Evolutionary conservation across 352 stramenopile species (phyloP).

Genomic region (Globisporangium middletonii): DNA sequence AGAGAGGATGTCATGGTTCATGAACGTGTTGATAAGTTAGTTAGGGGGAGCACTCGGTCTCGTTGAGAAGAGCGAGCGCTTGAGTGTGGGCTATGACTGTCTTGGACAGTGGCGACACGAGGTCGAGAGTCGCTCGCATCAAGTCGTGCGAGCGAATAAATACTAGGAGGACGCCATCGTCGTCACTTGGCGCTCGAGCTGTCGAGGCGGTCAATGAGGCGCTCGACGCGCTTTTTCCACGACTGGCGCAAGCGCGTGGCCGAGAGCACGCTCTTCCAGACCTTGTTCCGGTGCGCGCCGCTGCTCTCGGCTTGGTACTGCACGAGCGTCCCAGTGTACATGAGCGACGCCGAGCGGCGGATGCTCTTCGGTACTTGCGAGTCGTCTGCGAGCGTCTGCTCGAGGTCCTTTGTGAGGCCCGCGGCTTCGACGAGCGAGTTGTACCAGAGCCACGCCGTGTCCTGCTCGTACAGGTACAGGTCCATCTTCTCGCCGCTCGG

Average conservation of each 20-base stretch:
- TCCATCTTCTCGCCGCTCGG: constrained; percentile 66
- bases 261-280: constrained; percentile 40
- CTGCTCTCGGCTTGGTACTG: constrained; percentile 51
- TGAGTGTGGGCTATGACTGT: background rate
- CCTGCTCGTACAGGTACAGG: constrained; percentile 62
- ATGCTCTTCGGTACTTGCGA: constrained; percentile 12
- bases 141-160: constrained; percentile 3
- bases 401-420: constrained; percentile 37
- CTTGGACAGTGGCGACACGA: too few relatives aligned
- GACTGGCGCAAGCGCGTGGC: constrained; percentile 27
- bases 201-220: constrained; percentile 56
- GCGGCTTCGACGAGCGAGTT: constrained; percentile 63
- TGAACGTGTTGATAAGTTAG: too few relatives aligned
- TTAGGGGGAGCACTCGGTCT: too few relatives aligned
- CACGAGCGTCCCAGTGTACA: constrained; percentile 65
- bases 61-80: background rate
- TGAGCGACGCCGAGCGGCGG: constrained; percentile 8
- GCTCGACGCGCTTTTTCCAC: constrained; percentile 48
- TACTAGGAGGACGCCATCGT: constrained; percentile 1
- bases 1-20: too few relatives aligned
- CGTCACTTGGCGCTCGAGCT: constrained; percentile 12
- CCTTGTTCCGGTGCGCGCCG: constrained; percentile 19
- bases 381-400: constrained; percentile 28
- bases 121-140: too few relatives aligned
- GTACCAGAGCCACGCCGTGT: constrained; percentile 45